phyloP scores from a whole-genome alignment of 2,329 filamentous ascomycete species.

The Cladophialophora carrionii region DNA sequence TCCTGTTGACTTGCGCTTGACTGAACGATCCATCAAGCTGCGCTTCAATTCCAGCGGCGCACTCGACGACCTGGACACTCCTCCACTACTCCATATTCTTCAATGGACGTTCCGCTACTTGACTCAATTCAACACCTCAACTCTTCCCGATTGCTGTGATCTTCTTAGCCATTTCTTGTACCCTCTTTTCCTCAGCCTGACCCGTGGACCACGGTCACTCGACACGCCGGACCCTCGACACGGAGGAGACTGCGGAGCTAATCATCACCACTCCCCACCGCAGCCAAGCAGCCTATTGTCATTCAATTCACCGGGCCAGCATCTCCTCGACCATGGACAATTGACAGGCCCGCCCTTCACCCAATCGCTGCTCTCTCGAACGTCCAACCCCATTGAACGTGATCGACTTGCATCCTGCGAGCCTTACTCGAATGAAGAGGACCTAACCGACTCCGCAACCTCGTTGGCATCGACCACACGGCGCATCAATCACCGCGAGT shows the following conservation, averaged over 20 bases:
- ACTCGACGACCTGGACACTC: constrained; percentile 13
- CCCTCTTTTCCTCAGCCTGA: constrained; percentile 3
- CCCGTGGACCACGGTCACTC: constrained; percentile 5
- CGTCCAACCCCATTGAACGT: background rate
- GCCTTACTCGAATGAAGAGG: constrained; percentile 23
- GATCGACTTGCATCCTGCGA: constrained; percentile 3
- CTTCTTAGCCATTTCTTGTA: constrained; percentile 7
- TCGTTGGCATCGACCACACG: constrained; percentile 20
- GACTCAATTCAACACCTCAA: constrained; percentile 16
- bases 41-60: constrained; percentile 15
- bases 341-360: constrained; percentile 12
- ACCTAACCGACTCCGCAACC: constrained; percentile 3
- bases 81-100: constrained; percentile 11
- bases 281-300: constrained; percentile 11
- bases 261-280: constrained; percentile 17
- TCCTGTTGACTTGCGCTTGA: constrained; percentile 10
- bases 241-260: constrained; percentile 1
- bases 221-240: constrained; percentile 12
- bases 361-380: background rate
- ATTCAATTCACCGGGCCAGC: constrained; percentile 6
- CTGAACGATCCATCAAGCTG: constrained; percentile 6
- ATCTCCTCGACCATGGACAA: constrained; percentile 19
- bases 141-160: constrained; percentile 5
- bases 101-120: constrained; percentile 25
- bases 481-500: constrained; percentile 24